Evolutionary conservation across 2,329 filamentous ascomycete genomes (phyloP), one percentile per base, ranked within the genome.

Genomic region (Fusarium buharicum): DNA sequence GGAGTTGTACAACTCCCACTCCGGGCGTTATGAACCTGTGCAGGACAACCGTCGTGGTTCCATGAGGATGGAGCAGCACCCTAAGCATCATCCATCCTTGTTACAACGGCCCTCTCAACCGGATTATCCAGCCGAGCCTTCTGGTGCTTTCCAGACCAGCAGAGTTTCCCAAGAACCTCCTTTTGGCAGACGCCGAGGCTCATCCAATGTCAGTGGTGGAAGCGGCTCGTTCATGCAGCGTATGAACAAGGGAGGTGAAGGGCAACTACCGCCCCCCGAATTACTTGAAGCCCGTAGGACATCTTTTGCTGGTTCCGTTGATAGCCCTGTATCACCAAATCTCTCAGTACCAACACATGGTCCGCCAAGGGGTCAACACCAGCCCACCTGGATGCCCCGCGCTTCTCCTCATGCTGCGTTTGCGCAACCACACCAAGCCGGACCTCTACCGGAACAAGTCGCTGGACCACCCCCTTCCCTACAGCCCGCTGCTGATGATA

Each of bases 1-100:
- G 53, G 93, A 98, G 74, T 81, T 98, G 0, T 98, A 88, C 78
- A 97, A 98, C 74, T 96, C 94, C n/a, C 90, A 96, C 51, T 97
- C 92, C 50, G 94, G 94, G 16, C 89, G 92, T 46, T 96, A 97
- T 68, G 94, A 98, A 73, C 93, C 93, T 14, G 94, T 93, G 4
- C 81, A 85, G 48, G 92, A 97, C 24, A 64, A 65, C 61, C 88
- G 93, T 33, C 87, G 92, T 64, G 86, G 86, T 16, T 87, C 90
- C 27, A 79, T 85, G 63, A 86, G 90, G 47, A 85, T 87, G 51
- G 91, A 95, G 49, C 77, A 81, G 50, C 83, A 85, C 59, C 82
- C 86, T 53, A 86, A 90, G 44, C 89, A 94, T 64, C 90, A 92
- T 20, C 56, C 56, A 38, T 85, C 92, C 13, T 78, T 98, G 9